Conservation (phyloP, 148 eudicot genomes). For the Fallopia convolvulus region DNA sequence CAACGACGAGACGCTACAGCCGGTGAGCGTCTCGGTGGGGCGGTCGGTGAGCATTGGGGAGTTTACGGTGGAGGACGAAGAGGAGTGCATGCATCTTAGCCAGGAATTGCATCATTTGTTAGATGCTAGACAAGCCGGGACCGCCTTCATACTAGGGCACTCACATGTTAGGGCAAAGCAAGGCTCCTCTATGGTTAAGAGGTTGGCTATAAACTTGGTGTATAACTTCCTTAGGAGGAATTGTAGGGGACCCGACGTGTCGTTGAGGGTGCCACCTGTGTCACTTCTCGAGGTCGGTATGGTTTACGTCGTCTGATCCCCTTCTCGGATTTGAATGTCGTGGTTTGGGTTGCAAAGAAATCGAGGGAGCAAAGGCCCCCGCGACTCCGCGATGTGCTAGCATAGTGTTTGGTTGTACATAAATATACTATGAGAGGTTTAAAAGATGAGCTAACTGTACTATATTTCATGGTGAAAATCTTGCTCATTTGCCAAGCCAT, state of each 20-base stretch:
- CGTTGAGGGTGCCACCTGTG: conserved; percentile 48
- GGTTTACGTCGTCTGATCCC: conserved; percentile 47
- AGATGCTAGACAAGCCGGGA: conserved; percentile 46
- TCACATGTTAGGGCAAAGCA: conserved; percentile 51
- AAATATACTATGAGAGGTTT: background rate
- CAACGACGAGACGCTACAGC: background rate
- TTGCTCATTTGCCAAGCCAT: background rate
- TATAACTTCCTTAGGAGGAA: conserved; percentile 54
- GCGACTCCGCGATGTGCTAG: background rate
- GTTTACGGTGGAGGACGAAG: background rate
- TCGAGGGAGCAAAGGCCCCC: background rate
- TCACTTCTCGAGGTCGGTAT: conserved; percentile 66
- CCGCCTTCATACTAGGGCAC: conserved; percentile 50
- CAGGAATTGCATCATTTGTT: conserved; percentile 35
- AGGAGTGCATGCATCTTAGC: background rate
- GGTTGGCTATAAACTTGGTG: conserved; percentile 42
- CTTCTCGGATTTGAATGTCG: background rate
- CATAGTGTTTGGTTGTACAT: background rate
- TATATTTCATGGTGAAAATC: background rate
- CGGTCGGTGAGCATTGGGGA: background rate
- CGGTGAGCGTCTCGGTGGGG: conserved; percentile 4
- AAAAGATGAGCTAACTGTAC: background rate
- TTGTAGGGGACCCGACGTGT: conserved; percentile 51
- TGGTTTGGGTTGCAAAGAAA: background rate
- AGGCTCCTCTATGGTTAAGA: conserved; percentile 41